Evolutionary conservation across 169 alveolate species (phyloP).

Genomic region (Plasmodium malariae): DNA sequence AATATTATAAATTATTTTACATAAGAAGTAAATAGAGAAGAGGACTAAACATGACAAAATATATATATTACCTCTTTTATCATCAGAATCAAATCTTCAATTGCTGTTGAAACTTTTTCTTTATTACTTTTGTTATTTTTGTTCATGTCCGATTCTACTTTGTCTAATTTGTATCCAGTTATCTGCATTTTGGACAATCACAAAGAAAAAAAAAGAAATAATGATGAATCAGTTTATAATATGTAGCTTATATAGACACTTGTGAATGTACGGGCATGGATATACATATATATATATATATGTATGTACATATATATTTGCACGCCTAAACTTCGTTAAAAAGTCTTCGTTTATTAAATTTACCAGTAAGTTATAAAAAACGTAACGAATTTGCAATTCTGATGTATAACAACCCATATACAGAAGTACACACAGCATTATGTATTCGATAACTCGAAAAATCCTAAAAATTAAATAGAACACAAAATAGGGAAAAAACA

Average conservation of each 20-base stretch:
- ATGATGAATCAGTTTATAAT: neutral
- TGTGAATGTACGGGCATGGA: neutral
- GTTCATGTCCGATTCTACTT: conserved; percentile 36
- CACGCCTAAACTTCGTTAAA: too few relatives aligned
- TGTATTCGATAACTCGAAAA: conserved; percentile 44
- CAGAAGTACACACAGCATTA: conserved; percentile 30
- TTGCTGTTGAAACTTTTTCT: conserved; percentile 60
- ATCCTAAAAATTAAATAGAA: conserved; percentile 37
- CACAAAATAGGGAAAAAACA: neutral
- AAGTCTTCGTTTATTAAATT: too few relatives aligned
- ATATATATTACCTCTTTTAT: conserved; percentile 56
- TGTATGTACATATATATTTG: neutral
- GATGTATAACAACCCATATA: conserved; percentile 67
- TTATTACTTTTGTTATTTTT: conserved; percentile 31
- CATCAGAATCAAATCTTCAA: conserved; percentile 73
- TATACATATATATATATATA: neutral
- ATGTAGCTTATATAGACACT: neutral
- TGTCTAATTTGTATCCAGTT: conserved; percentile 61
- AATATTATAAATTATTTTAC: neutral
- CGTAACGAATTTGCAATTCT: conserved; percentile 60
- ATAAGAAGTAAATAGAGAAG: neutral
- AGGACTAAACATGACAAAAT: neutral
- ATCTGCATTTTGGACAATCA: conserved; percentile 15
- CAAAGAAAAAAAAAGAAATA: neutral
- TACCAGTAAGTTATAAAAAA: conserved; percentile 69